phyloP scores from a whole-genome alignment of 352 stramenopile genomes.

The Globisporangium uncinulatum region DNA sequence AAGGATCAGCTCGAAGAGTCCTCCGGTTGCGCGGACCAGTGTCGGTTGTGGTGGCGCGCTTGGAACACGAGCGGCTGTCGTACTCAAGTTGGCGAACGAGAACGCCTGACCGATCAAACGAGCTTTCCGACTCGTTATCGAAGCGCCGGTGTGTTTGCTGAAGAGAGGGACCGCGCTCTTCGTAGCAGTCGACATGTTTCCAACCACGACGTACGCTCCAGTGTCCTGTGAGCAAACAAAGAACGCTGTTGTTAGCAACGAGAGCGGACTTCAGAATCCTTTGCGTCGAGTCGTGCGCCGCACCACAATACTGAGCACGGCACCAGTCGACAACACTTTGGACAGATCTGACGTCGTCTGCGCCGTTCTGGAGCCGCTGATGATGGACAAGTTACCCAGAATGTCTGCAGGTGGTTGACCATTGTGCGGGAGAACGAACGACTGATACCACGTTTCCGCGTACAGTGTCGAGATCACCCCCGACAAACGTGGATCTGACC shows the following conservation, averaged over 20 bases:
- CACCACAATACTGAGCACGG: constrained; percentile 32
- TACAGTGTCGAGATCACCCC: constrained; percentile 22
- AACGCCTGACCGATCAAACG: constrained; percentile 22
- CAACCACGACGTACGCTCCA: constrained; percentile 26
- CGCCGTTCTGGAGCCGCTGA: constrained; percentile 21
- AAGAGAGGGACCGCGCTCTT: constrained; percentile 27
- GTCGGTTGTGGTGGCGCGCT: constrained; percentile 21
- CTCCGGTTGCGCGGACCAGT: constrained; percentile 33
- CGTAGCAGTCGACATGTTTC: constrained; percentile 25
- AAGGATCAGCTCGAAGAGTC: constrained; percentile 26
- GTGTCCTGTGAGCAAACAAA: constrained; percentile 3
- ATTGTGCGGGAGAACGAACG: constrained; percentile 47
- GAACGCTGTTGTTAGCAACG: background rate
- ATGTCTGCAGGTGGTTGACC: constrained; percentile 11
- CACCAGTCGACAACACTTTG: constrained; percentile 19
- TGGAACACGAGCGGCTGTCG: constrained; percentile 22
- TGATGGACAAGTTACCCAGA: constrained; percentile 31
- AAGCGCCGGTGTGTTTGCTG: constrained; percentile 14
- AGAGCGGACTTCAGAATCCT: background rate
- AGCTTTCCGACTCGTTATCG: constrained; percentile 21
- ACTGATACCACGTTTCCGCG: constrained; percentile 36
- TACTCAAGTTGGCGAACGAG: constrained; percentile 33
- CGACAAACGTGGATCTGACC: constrained; percentile 9
- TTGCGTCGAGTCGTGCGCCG: background rate
- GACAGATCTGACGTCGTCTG: constrained; percentile 35